phyloP scores from a whole-genome alignment of 2,329 filamentous ascomycete species.

The Verticillium longisporum region DNA sequence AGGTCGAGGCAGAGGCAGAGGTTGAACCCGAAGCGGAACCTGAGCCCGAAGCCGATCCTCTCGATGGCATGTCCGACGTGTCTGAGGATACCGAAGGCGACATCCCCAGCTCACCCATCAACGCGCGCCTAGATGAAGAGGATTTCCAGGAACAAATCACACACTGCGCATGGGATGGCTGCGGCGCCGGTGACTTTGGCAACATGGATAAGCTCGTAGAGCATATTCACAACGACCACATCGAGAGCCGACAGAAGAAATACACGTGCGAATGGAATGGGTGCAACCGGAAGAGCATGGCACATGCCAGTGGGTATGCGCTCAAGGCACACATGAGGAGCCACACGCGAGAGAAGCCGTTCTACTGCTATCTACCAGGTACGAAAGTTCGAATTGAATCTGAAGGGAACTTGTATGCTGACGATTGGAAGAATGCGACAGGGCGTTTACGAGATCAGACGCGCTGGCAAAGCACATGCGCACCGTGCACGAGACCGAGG shows the following conservation, averaged over 20 bases:
- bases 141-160: conserved; percentile 74
- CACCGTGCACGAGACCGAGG: conserved; percentile 95
- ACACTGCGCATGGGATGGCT: conserved; percentile 71
- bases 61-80: conserved; percentile 61
- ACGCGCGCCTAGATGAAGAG: conserved; percentile 65
- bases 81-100: conserved; percentile 89
- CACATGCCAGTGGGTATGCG: conserved; percentile 92
- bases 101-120: conserved; percentile 63
- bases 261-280: conserved; percentile 98
- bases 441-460: conserved; percentile 92
- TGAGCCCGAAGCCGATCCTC: conserved; percentile 41
- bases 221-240: conserved; percentile 88
- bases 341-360: conserved; percentile 96
- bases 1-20: conserved; percentile 33
- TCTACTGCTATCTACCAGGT: conserved; percentile 94
- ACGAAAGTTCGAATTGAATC: conserved; percentile 19
- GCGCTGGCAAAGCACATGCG: conserved; percentile 97
- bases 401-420: conserved; percentile 7
- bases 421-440: conserved; percentile 72
- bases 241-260: conserved; percentile 87
- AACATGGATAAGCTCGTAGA: conserved; percentile 79
- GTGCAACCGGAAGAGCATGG: conserved; percentile 79
- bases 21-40: conserved; percentile 35
- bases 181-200: conserved; percentile 61
- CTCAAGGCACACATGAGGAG: conserved; percentile 96